These are phyloP conservation scores for Rosa persica DNA, from an alignment of 306 rosid species.

Conservation along the genomic window DNA sequence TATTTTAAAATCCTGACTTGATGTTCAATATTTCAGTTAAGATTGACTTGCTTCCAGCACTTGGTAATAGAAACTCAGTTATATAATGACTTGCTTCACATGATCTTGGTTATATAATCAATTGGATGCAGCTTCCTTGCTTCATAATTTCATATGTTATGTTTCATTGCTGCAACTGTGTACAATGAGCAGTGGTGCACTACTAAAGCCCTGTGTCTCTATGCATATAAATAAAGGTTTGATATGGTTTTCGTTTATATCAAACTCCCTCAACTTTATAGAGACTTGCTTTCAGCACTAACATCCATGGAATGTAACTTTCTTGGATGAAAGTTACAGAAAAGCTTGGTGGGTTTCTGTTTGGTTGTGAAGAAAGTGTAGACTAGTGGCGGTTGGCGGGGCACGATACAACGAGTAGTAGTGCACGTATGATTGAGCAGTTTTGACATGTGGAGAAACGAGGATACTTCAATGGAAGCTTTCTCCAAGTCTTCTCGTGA, in stretches of 20 bases:
- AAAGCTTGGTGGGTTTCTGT: constrained; percentile 11
- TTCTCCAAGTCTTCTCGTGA: constrained; percentile 56
- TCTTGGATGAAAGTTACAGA: constrained; percentile 22
- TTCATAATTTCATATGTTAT: not conserved
- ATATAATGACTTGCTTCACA: too few relatives aligned
- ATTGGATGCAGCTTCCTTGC: not conserved
- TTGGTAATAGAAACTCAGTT: too few relatives aligned
- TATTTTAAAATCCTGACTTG: not conserved
- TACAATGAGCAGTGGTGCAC: not conserved
- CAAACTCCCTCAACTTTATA: not conserved
- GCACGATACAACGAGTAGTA: not conserved
- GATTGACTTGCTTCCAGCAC: not conserved
- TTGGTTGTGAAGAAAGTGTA: not conserved
- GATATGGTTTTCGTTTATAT: not conserved
- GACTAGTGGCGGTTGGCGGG: not conserved
- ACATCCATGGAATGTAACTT: not conserved
- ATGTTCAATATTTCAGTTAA: not conserved
- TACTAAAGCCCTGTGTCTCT: not conserved
- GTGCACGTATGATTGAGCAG: too few relatives aligned
- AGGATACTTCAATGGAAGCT: constrained; percentile 41
- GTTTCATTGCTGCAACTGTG: not conserved
- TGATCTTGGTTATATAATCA: too few relatives aligned
- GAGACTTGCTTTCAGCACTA: not conserved
- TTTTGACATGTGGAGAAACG: constrained; percentile 43
- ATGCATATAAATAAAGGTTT: not conserved